Evolutionary conservation across 352 stramenopile species (phyloP), one percentile per base, ranked within the genome.

Genomic region (Globisporangium acanthophoron): DNA sequence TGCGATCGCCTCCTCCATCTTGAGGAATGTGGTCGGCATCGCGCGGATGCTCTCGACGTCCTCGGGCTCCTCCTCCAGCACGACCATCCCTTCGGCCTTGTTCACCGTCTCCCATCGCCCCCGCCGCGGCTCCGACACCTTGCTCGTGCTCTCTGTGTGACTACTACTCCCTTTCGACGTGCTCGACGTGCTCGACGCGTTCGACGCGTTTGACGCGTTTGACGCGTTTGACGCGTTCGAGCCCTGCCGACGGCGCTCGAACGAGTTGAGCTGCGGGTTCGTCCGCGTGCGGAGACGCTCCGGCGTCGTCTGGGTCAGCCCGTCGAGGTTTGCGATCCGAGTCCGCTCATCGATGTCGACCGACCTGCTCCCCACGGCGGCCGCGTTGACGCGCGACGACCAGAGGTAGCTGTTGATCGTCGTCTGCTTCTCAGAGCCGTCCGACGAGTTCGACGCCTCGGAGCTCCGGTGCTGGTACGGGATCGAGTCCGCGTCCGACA

Each of bases 1-100:
- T 1, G 81, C 81, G 54, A 91, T 91, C 58, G 83, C 80, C 60
- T 91, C 75, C 62, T 91, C 78, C 81, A 91, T 88, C 58, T 84
- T 85, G 7, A 69, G 71, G 51, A 91, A 91, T 7, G 73, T 80
- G 46, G 65, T 83, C 13, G 78, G 80, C 41, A 90, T 67, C n/a
- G 80, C 70, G 20, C 70, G 73, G 45, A 85, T 18, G 40, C 40
- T 70, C 29, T 67, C 68, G 31, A 80, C 64, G n/a, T 79, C 67
- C 16, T 77, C 69, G 44, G 78, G 71, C 8, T 52, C 55, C 33
- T 67, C 53, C 8, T 83, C 71, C 12, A 81, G 54, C 48, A 84
- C 35, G 29, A 75, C 59, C 27, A 74, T 61, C 9, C 54, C 53
- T 29, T 73, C 44, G 8, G 20, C 61, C 55, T 13, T 70, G 54